Conservation (phyloP, 306 rosid genomes). For the Prinsepia uniflora region DNA sequence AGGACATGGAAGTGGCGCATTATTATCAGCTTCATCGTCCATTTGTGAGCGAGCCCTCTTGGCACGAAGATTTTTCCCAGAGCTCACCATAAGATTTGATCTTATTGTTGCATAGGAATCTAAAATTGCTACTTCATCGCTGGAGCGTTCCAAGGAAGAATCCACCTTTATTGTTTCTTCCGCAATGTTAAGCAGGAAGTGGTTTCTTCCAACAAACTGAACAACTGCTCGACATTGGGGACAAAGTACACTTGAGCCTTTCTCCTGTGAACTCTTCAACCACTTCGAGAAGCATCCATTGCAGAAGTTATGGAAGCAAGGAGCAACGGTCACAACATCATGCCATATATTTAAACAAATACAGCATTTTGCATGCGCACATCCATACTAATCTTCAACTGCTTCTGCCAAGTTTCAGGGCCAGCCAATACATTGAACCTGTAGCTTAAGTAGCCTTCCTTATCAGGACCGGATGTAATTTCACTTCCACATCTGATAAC, state of each 20-base stretch:
- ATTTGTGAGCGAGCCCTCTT: slow-evolving; percentile 45
- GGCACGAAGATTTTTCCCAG: slow-evolving; percentile 38
- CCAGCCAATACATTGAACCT: slow-evolving; percentile 48
- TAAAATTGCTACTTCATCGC: slow-evolving; percentile 64
- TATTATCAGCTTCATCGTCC: slow-evolving; percentile 40
- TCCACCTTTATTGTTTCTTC: slow-evolving; percentile 68
- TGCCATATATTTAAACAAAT: slow-evolving; percentile 93
- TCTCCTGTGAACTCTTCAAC: slow-evolving; percentile 72
- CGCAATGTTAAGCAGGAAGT: slow-evolving; percentile 62
- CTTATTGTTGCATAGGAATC: slow-evolving; percentile 67
- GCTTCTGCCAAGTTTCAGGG: slow-evolving; percentile 42
- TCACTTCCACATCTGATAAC: slow-evolving; percentile 68
- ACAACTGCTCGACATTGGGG: slow-evolving; percentile 91
- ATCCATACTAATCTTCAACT: slow-evolving; percentile 63
- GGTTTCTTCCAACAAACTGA: slow-evolving; percentile 86
- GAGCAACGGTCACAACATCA: slow-evolving; percentile 83
- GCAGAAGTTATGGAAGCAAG: slow-evolving; percentile 93
- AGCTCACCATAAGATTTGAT: slow-evolving; percentile 69
- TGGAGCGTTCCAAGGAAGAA: slow-evolving; percentile 63
- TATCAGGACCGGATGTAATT: slow-evolving; percentile 56
- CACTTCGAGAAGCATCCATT: slow-evolving; percentile 98
- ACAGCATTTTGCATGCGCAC: slow-evolving; percentile 85
- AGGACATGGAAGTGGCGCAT: slow-evolving; percentile 51
- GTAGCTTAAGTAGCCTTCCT: slow-evolving; percentile 65
- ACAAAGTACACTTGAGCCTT: slow-evolving; percentile 65